A percentile compares a stretch with the other conserved stretches of the same genome.
Evolutionary conservation across 331 rosid species (phyloP).

Genomic region (Cydonia oblonga): DNA sequence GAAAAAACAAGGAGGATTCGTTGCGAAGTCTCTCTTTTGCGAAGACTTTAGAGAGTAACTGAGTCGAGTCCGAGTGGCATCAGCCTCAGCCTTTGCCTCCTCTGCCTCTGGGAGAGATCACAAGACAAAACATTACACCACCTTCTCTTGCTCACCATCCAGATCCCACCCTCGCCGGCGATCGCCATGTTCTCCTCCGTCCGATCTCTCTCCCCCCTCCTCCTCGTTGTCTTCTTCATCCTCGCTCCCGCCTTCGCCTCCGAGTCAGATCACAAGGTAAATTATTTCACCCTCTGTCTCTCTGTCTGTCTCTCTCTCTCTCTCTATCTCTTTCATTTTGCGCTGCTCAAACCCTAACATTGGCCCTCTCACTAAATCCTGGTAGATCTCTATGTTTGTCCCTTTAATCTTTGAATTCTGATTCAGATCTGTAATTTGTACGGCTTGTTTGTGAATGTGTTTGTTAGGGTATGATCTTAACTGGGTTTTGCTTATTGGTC

Average conservation of each 20-base stretch:
- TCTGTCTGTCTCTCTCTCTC: not conserved
- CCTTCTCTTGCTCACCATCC: constrained; percentile 2
- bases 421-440: constrained; percentile 32
- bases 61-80: not conserved
- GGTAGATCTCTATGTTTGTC: constrained; percentile 29
- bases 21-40: not conserved
- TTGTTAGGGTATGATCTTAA: constrained; percentile 29
- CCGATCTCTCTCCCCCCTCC: constrained; percentile 31
- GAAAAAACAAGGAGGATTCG: not conserved
- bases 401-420: constrained; percentile 9
- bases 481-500: constrained; percentile 13
- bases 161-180: constrained; percentile 45
- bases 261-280: constrained; percentile 94
- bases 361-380: not conserved
- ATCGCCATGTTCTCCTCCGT: constrained; percentile 57
- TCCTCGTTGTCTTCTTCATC: constrained; percentile 26
- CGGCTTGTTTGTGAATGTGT: not conserved
- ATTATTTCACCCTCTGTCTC: not conserved
- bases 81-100: not conserved
- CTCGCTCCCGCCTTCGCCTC: constrained; percentile 47
- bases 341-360: constrained; percentile 1
- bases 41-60: not conserved
- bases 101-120: not conserved
- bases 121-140: no score
- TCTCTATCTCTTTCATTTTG: not conserved